Conservation (phyloP, 2,329 filamentous ascomycete species). For the Triangularia setosa region DNA sequence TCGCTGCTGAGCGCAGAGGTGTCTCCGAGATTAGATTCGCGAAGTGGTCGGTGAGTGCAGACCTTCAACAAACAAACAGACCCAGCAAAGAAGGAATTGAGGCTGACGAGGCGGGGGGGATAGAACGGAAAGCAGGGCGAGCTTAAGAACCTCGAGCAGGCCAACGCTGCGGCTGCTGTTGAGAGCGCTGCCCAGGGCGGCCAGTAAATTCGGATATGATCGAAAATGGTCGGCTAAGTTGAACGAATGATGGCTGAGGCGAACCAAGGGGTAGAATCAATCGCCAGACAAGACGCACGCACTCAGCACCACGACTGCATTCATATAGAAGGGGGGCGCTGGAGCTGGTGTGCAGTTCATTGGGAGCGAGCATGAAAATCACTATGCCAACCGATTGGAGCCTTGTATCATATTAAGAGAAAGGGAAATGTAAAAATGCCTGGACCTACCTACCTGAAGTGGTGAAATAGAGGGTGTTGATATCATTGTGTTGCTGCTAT, state of each 20-base stretch:
- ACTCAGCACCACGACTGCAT: neutral
- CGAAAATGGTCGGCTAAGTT: neutral
- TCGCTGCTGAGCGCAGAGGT: constrained; percentile 83
- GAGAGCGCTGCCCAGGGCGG: constrained; percentile 30
- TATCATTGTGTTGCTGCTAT: neutral
- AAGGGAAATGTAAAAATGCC: neutral
- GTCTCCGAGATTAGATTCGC: constrained; percentile 85
- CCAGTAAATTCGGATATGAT: constrained; percentile 6
- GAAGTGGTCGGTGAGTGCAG: constrained; percentile 84
- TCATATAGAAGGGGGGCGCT: neutral
- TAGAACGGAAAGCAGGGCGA: constrained; percentile 98
- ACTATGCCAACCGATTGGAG: neutral
- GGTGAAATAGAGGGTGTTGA: neutral
- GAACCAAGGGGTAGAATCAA: neutral
- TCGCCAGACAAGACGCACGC: neutral
- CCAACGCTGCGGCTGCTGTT: constrained; percentile 42
- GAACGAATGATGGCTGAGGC: too few relatives aligned
- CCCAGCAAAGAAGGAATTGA: neutral
- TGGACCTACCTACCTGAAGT: neutral
- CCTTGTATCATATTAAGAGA: neutral
- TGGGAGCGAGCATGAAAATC: neutral
- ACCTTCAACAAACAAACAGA: neutral
- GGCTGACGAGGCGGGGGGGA: constrained; percentile 24
- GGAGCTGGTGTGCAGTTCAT: neutral
- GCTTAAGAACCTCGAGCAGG: constrained; percentile 62